These are phyloP conservation scores for Eimeria acervulina DNA, from an alignment of 169 alveolate species.

Conservation along the genomic window DNA sequence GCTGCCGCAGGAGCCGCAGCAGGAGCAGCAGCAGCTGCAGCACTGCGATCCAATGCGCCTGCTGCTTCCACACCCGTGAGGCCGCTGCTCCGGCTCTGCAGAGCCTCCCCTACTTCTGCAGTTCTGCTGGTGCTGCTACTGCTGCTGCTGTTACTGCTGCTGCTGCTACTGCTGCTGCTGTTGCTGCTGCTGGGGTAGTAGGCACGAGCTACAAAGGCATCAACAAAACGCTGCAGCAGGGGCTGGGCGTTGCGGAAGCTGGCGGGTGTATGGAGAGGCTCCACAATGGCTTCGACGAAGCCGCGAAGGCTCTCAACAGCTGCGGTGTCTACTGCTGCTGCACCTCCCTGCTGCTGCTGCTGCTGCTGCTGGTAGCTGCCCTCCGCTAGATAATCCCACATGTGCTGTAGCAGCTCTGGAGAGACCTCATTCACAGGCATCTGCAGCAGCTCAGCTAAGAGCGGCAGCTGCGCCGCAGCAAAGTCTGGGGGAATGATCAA, in stretches of 20 bases:
- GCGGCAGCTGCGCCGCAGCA: constrained; percentile 63
- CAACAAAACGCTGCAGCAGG: not conserved
- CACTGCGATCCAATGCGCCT: not conserved
- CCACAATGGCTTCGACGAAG: constrained; percentile 33
- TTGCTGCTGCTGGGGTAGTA: constrained; percentile 21
- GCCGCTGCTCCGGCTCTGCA: not conserved
- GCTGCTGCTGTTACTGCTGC: constrained; percentile 14
- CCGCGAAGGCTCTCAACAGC: constrained; percentile 15
- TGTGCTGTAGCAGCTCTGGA: constrained; percentile 50
- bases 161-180: not conserved
- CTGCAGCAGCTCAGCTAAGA: constrained; percentile 21
- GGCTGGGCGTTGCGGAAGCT: constrained; percentile 9
- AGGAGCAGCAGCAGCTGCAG: constrained; percentile 37
- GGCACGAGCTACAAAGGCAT: constrained; percentile 15
- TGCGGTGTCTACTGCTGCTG: not conserved
- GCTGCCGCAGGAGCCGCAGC: no score
- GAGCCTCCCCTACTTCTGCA: not conserved
- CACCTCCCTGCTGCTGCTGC: not conserved
- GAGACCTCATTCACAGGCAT: constrained; percentile 30
- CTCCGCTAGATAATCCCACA: constrained; percentile 44
- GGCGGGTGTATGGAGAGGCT: constrained; percentile 31
- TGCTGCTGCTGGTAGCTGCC: not conserved
- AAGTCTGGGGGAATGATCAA: constrained; percentile 25
- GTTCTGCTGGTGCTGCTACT: constrained; percentile 4
- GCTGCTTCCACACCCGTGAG: not conserved